Conservation (phyloP, 768 basidiomycete genomes). For the Pisolithus marmoratus region DNA sequence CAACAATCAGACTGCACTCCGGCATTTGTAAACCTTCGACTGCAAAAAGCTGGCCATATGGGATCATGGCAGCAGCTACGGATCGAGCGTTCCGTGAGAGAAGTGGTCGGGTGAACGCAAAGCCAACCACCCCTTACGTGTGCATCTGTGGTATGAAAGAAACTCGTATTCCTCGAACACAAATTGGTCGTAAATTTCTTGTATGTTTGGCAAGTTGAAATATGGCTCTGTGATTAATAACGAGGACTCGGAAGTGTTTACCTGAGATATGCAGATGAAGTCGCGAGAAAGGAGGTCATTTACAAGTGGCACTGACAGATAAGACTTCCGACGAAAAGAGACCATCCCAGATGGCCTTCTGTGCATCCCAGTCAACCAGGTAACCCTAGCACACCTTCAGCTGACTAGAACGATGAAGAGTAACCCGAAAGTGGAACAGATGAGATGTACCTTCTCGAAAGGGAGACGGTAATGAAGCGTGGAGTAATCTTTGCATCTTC, state of each 20-base stretch:
- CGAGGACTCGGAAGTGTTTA: slow-evolving; percentile 66
- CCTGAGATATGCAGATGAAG: slow-evolving; percentile 35
- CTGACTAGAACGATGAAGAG: neutral
- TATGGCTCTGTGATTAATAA: slow-evolving; percentile 91
- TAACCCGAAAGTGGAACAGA: neutral
- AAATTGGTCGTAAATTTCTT: slow-evolving; percentile 92
- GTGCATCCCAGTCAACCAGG: slow-evolving; percentile 90
- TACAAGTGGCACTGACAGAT: slow-evolving; percentile 39
- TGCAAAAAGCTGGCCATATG: slow-evolving; percentile 67
- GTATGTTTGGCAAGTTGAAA: slow-evolving; percentile 88
- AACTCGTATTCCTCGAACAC: slow-evolving; percentile 97
- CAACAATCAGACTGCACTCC: slow-evolving; percentile 78
- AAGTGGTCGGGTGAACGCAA: slow-evolving; percentile 16
- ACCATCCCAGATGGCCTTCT: slow-evolving; percentile 93
- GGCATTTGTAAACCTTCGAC: slow-evolving; percentile 45
- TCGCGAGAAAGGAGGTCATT: neutral
- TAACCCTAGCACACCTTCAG: slow-evolving; percentile 59
- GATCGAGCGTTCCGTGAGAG: slow-evolving; percentile 13
- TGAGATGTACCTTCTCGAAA: slow-evolving; percentile 69
- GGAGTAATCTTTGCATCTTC: slow-evolving; percentile 70
- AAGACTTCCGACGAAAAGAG: slow-evolving; percentile 71
- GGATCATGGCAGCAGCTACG: slow-evolving; percentile 74
- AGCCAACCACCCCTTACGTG: slow-evolving; percentile 53
- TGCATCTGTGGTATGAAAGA: slow-evolving; percentile 69
- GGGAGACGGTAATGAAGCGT: slow-evolving; percentile 79